These are phyloP conservation scores for Leccinum solheimii DNA, from an alignment of 1,284 basidiomycete species.

Conservation along the genomic window DNA sequence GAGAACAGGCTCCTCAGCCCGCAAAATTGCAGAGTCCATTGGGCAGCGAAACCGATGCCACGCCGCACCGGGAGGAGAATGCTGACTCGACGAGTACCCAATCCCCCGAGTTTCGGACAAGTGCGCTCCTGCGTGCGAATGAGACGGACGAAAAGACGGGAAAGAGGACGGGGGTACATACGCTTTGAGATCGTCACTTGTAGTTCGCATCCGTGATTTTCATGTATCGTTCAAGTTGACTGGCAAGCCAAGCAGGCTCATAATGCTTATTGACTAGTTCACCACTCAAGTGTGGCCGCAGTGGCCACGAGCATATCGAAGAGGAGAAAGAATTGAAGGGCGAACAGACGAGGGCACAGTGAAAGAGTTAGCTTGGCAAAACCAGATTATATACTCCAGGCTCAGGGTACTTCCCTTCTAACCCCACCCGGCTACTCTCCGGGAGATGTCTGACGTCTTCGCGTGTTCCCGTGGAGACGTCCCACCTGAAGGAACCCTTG, in stretches of 20 bases:
- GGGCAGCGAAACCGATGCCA: neutral
- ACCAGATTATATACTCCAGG: conserved; percentile 13
- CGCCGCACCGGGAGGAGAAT: neutral
- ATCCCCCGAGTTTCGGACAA: conserved; percentile 9
- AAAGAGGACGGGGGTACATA: conserved; percentile 17
- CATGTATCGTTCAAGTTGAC: neutral
- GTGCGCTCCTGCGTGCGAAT: conserved; percentile 1
- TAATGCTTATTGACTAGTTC: neutral
- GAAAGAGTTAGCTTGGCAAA: neutral
- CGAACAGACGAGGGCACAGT: neutral
- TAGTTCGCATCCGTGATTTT: conserved; percentile 4
- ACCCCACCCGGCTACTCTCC: conserved; percentile 7
- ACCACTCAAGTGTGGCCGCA: neutral
- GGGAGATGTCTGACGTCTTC: conserved; percentile 1
- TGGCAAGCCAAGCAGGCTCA: neutral
- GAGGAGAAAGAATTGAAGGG: neutral
- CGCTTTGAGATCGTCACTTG: conserved; percentile 8
- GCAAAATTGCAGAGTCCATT: neutral
- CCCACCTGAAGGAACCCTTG: neutral
- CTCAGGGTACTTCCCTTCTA: conserved; percentile 1
- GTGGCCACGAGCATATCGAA: neutral
- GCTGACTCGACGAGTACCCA: neutral
- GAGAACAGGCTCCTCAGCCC: neutral
- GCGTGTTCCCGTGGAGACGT: neutral
- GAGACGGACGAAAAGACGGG: conserved; percentile 17